These are phyloP conservation scores for Trypanosoma caninum DNA, from an alignment of 208 protist genomes.

Conservation along the genomic window DNA sequence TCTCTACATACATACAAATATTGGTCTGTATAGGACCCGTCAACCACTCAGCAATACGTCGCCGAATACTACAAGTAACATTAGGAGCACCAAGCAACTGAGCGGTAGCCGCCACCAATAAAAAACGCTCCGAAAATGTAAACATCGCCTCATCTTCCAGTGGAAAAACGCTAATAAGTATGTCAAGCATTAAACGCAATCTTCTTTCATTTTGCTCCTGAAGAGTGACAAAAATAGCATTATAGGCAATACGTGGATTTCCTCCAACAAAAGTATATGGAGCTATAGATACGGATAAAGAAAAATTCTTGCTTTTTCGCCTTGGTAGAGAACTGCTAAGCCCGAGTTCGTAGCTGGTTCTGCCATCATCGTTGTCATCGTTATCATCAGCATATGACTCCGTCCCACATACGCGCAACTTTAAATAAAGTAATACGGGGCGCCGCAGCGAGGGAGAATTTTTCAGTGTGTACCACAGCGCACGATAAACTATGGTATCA, in stretches of 20 bases:
- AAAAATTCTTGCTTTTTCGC: neutral
- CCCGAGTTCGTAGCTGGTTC: too few relatives aligned
- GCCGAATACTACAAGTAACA: slow-evolving; percentile 29
- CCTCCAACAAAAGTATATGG: slow-evolving; percentile 16
- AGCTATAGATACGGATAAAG: neutral
- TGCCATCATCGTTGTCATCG: slow-evolving; percentile 2
- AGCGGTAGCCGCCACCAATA: slow-evolving; percentile 46
- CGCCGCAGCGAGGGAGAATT: slow-evolving; percentile 24
- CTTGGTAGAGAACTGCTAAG: too few relatives aligned
- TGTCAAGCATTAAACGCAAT: slow-evolving; percentile 41
- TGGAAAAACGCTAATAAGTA: slow-evolving; percentile 37
- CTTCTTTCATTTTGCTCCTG: slow-evolving; percentile 40
- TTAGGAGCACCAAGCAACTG: slow-evolving; percentile 44
- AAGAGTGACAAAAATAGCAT: slow-evolving; percentile 37
- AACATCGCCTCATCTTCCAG: slow-evolving; percentile 18
- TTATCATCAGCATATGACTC: neutral
- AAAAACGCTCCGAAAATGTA: slow-evolving; percentile 29
- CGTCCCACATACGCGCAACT: slow-evolving; percentile 13
- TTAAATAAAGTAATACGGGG: slow-evolving; percentile 30
- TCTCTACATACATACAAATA: neutral
- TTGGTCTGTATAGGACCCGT: slow-evolving; percentile 1
- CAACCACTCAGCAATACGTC: slow-evolving; percentile 36
- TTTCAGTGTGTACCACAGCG: slow-evolving; percentile 23
- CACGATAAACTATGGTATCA: slow-evolving; percentile 13
- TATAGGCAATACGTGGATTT: slow-evolving; percentile 14